Base-by-base conservation (phyloP, 2,329 filamentous ascomycete genomes). In the Nemania diffusa region DNA sequence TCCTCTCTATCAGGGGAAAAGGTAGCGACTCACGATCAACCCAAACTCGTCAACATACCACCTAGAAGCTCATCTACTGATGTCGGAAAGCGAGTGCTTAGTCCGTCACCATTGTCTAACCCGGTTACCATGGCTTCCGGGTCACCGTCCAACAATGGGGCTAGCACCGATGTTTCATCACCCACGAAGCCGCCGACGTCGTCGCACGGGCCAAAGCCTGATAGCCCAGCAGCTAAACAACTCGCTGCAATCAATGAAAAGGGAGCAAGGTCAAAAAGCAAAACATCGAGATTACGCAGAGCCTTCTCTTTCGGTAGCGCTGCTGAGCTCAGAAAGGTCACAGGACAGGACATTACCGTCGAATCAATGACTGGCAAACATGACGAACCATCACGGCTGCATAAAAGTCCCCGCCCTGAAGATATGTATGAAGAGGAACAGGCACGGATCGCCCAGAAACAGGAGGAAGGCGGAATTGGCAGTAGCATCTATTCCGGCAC, bases 281-380 rank as follows among this genome's bases (percentile, higher is more conserved):
- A 97, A 81, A 92, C 91, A 1, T 94, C 92, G 20, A 87, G 94
- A 72, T 84, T 99, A 67, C 89, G 96, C 62, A 88, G 96, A 73
- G 96, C 96, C 0, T 97, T 99, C 75, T 99, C 96, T 0, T 99
- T 99, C 80, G 94, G 96, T 57, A 98, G 95, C 78, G 93, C 94
- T 48, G 93, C 95, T 8, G 96, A 99, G 77, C 88, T 99, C 55
- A 88, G 91, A 69, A 91, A 91, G 76, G 91, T 90, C 13, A 90
- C 89, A 11, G 89, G 87, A 5, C 87, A 90, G 72, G 90, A 91
- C 64, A 67, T 72, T 22, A 73, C 78, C 34, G 71, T 74, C 22
- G 76, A 81, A 55, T 72, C 75, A 29, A 68, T 37, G 17, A 17
- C 59, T 20, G 20, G 42, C 5, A 64, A 58, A 24, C 72, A 75